These are phyloP conservation scores for Rhizophora apiculata DNA, from an alignment of 345 rosid species.

Conservation along the genomic window DNA sequence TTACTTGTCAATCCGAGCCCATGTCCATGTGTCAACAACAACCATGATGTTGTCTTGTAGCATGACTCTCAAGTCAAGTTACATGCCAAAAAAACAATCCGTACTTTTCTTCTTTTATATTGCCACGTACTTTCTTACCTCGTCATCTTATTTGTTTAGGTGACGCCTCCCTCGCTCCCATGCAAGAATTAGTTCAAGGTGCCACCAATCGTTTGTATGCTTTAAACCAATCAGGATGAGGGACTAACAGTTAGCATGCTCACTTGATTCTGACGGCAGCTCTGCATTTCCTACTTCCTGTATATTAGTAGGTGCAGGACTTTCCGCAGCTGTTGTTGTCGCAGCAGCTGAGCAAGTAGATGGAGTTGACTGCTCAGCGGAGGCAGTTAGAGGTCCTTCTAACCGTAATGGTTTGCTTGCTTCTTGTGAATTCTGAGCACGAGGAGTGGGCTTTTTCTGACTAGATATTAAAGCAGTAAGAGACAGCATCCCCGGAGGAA, in stretches of 20 bases:
- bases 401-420: conserved; percentile 50
- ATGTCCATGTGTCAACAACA: too few relatives aligned
- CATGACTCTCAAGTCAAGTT: too few relatives aligned
- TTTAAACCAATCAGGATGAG: too few relatives aligned
- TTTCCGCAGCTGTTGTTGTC: conserved; percentile 11
- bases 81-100: too few relatives aligned
- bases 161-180: too few relatives aligned
- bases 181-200: too few relatives aligned
- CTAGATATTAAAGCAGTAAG: conserved; percentile 64
- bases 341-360: conserved; percentile 25
- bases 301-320: background rate
- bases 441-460: conserved; percentile 62
- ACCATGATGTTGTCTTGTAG: too few relatives aligned
- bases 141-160: too few relatives aligned
- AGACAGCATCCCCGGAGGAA: conserved; percentile 94
- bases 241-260: conserved; percentile 30
- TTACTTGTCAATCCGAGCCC: too few relatives aligned
- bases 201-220: too few relatives aligned
- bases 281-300: conserved; percentile 23
- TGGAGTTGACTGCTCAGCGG: conserved; percentile 21
- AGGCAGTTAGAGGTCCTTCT: conserved; percentile 58
- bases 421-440: conserved; percentile 46
- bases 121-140: too few relatives aligned
- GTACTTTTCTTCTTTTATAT: too few relatives aligned
- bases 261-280: conserved; percentile 30